Evolutionary conservation across 139 green algal species (phyloP), one percentile per base, ranked within the genome.

Genomic region (Gonium pectorale): DNA sequence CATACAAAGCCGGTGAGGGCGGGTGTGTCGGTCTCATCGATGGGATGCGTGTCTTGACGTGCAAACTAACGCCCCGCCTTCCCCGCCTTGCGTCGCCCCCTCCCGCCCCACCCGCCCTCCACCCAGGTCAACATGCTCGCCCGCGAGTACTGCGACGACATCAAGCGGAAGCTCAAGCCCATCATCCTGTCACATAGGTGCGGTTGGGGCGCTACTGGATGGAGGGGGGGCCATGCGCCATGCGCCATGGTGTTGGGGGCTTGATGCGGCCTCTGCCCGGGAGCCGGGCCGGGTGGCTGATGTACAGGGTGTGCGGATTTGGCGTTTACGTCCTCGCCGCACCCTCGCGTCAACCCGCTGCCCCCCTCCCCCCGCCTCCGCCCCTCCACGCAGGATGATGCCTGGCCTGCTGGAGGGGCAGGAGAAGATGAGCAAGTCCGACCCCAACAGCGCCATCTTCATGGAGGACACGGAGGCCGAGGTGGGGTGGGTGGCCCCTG

Each of bases 381-480:
- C 43, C 37, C 38, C 21, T 26, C 37, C 27, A 38, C 19, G 4
- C 83, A 91, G 87, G 86, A 99, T 99, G 96, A 94, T 99, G 90
- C 95, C 94, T 0, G 97, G 97, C 1, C 83, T 99, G 86, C 91
- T 98, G 41, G 90, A 98, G 92, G 97, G 97, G 19, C 97, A 99
- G 91, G 97, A 99, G 89, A 99, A 99, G 93, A 99, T 99, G 97
- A 96, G 90, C 75, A 99, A 99, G 91, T 95, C 85, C 71, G 97
- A 99, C 91, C 97, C 97, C 64, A 97, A 98, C 90, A 95, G 86
- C 7, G 97, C 97, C 35, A 99, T 99, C 75, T 99, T 99, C 93
- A 98, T 98, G 96, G 96, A 99, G 91, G 96, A 99, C 92, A 94
- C 62, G 41, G 94, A 96, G 79, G 67, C 74, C 46, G 97, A 99